Base-by-base conservation (phyloP, 2,329 filamentous ascomycete genomes). In the Claviceps pusilla region DNA sequence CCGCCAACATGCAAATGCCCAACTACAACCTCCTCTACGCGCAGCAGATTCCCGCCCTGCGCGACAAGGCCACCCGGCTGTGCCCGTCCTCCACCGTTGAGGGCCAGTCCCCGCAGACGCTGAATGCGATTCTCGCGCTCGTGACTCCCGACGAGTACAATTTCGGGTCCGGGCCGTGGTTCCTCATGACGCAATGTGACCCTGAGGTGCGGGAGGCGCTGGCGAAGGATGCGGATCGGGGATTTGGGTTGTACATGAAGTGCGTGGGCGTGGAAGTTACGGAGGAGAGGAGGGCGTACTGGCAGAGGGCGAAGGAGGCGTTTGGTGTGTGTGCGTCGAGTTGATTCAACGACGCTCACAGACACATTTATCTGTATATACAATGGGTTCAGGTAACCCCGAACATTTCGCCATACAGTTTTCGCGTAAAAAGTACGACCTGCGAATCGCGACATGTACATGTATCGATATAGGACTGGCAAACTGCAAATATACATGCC, bases 131-230 rank as follows among this genome's bases (percentile, higher is more conserved):
- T 12, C 67, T 78, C 49, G 66, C 64, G 24, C 66, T 77, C 24
- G 68, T 80, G 46, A 68, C 63, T 3, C 61, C 62, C 14, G 76
- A 80, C 63, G 60, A 76, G 62, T 72, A 73, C 68, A 78, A 78
- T 68, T 80, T 80, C 65, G 76, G 67, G 55, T 72, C 69, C 46
- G 76, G 70, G 7, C 61, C 75, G 2, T 80, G 78, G 78, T 80
- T 73, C 65, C 60, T 77, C 29, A 62, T 62, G 0, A 74, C 65
- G 1, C 63, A 77, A 63, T 79, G 76, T 62, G 46, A 57, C 3
- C 9, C 56, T 1, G 57, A 58, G 3, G 68, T 74, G 46, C 60
- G 65, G 12, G 29, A 59, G 0, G 61, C 57, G 31, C 67, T 79
- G 43, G 57, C 61, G n/a, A 43, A 53, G 1, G 66, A 70, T 54